These are phyloP conservation scores for Davidsoniella eucalypti DNA, from an alignment of 2,329 filamentous ascomycete genomes.

Conservation along the genomic window DNA sequence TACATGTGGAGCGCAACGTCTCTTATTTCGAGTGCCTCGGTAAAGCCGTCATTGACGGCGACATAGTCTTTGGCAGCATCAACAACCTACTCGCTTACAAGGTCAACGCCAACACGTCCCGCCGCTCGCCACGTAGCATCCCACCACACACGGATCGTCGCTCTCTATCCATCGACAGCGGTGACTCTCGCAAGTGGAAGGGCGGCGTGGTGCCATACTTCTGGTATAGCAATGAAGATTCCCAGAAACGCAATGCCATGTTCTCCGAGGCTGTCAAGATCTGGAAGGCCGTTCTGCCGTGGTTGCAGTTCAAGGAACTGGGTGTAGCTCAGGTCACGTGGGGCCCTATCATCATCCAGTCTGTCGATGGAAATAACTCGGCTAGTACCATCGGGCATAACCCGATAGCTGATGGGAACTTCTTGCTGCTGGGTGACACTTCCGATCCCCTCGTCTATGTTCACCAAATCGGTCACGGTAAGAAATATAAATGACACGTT, in stretches of 20 bases:
- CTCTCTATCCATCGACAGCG: not conserved
- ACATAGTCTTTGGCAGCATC: conserved; percentile 10
- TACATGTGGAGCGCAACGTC: not conserved
- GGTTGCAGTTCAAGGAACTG: conserved; percentile 6
- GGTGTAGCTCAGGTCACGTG: not conserved
- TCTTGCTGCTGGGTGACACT: conserved; percentile 6
- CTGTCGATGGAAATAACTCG: conserved; percentile 1
- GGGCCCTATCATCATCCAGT: conserved; percentile 2
- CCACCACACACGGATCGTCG: not conserved
- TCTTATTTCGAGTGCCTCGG: conserved; percentile 7
- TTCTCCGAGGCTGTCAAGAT: conserved; percentile 6
- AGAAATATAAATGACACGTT: not conserved
- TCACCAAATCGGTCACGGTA: conserved; percentile 12
- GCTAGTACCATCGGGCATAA: conserved; percentile 7
- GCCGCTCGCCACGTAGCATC: not conserved
- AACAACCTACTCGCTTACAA: not conserved
- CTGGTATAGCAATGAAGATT: not conserved
- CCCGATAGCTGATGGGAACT: not conserved
- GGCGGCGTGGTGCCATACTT: not conserved
- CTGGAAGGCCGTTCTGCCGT: conserved; percentile 10
- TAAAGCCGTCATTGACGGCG: conserved; percentile 11
- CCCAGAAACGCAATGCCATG: not conserved
- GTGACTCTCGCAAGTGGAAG: not conserved
- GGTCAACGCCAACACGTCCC: not conserved
- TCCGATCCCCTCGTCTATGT: conserved; percentile 1